Conservation (phyloP, 495 filamentous ascomycete genomes). For the Annulohypoxylon moriforme region DNA sequence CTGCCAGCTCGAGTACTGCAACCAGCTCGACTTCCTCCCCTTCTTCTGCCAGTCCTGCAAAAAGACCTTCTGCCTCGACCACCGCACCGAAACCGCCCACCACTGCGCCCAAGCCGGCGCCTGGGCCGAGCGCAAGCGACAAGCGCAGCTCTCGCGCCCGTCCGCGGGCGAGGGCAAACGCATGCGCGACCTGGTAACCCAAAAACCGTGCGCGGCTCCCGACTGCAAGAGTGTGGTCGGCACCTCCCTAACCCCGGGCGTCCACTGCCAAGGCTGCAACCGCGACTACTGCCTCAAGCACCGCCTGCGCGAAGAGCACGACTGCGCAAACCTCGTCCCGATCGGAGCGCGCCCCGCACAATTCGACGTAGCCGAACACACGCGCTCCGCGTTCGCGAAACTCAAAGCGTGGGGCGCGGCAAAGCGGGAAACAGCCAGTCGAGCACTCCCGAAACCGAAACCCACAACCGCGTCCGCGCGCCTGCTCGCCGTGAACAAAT, state of each 20-base stretch:
- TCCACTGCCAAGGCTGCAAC: conserved; percentile 84
- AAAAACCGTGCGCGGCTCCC: conserved; percentile 73
- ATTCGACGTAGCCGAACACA: conserved; percentile 56
- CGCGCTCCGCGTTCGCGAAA: conserved; percentile 75
- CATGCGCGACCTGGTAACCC: conserved; percentile 56
- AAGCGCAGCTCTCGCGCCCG: conserved; percentile 62
- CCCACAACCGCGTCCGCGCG: conserved; percentile 69
- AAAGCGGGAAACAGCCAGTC: conserved; percentile 59
- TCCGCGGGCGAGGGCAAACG: conserved; percentile 57
- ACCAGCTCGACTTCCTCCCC: conserved; percentile 95
- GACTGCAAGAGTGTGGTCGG: conserved; percentile 88
- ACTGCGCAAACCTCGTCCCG: conserved; percentile 75
- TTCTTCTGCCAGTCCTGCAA: conserved; percentile 91
- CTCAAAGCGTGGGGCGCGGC: conserved; percentile 66
- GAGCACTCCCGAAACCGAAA: conserved; percentile 68
- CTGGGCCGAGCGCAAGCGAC: conserved; percentile 79
- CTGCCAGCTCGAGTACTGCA: conserved; percentile 91
- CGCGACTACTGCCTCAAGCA: conserved; percentile 92
- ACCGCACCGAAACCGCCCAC: conserved; percentile 88
- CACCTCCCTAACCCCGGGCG: conserved; percentile 78
- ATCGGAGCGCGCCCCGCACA: conserved; percentile 69
- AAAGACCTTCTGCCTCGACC: conserved; percentile 91
- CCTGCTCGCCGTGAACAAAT: conserved; percentile 70
- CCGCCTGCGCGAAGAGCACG: conserved; percentile 86
- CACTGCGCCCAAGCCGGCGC: conserved; percentile 82